Evolutionary conservation across 345 rosid genomes (phyloP).

Genomic region (Angophora floribunda): DNA sequence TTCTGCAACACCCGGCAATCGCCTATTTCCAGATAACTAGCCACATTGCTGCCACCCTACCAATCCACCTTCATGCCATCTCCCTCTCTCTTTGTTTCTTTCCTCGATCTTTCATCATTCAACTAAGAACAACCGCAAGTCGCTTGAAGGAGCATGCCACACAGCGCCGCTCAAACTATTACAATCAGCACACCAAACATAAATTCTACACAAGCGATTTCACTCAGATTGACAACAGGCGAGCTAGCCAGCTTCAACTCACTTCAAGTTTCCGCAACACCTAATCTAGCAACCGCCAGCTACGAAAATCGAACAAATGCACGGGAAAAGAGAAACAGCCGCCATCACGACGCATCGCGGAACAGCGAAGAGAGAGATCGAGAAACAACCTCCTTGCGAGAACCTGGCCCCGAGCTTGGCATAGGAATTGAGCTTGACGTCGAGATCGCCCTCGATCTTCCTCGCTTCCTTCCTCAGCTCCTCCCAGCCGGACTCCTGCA

Average conservation of each 20-base stretch:
- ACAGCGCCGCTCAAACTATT: background rate
- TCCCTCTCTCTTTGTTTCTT: background rate
- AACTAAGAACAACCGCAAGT: background rate
- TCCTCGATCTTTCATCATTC: background rate
- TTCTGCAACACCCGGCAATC: background rate
- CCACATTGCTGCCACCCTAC: background rate
- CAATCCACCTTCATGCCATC: background rate
- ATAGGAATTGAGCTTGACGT: conserved; percentile 92
- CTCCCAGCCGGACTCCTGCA: conserved; percentile 98
- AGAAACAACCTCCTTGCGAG: conserved; percentile 62
- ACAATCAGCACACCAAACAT: background rate
- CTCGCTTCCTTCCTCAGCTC: conserved; percentile 89
- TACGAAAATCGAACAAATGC: background rate
- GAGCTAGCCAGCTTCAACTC: background rate
- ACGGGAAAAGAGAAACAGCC: background rate
- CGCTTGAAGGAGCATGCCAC: background rate
- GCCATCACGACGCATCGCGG: background rate
- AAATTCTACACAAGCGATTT: background rate
- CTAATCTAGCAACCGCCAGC: background rate
- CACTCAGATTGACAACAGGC: background rate
- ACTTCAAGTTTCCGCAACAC: background rate
- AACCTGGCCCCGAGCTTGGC: conserved; percentile 95
- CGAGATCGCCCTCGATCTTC: conserved; percentile 95
- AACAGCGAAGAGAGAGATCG: background rate
- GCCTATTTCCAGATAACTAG: background rate